These are phyloP conservation scores for Streptanthus diversifolius DNA, from an alignment of 345 rosid species.

Conservation along the genomic window DNA sequence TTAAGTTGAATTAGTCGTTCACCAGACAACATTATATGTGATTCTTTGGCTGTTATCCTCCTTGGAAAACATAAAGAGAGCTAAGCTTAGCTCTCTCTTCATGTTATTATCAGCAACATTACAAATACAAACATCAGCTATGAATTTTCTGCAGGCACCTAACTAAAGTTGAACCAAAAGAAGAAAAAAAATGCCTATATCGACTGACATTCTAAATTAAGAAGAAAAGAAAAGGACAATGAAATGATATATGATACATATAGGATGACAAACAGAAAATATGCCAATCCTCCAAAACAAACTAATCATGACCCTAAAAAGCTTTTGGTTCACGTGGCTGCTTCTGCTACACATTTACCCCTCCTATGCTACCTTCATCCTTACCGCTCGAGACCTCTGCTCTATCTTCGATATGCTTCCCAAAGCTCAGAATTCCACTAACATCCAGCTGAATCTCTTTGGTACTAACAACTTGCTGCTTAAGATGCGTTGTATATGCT, in stretches of 20 bases:
- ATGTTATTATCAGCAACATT: slow-evolving; percentile 28
- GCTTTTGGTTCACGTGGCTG: slow-evolving; percentile 21
- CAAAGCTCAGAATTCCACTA: slow-evolving; percentile 20
- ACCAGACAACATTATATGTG: background rate
- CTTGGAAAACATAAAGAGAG: slow-evolving; percentile 18
- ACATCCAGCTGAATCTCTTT: slow-evolving; percentile 32
- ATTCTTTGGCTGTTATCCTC: background rate
- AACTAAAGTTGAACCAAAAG: slow-evolving; percentile 23
- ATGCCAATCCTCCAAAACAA: slow-evolving; percentile 26
- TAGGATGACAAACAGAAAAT: slow-evolving; percentile 32
- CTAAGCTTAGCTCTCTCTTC: slow-evolving; percentile 20
- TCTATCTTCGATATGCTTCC: slow-evolving; percentile 17
- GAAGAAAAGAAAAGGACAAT: background rate
- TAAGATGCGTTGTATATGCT: slow-evolving; percentile 43
- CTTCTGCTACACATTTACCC: slow-evolving; percentile 32
- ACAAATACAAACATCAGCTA: slow-evolving; percentile 35
- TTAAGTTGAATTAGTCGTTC: slow-evolving; percentile 13
- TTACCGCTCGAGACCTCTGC: slow-evolving; percentile 10
- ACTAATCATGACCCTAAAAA: slow-evolving; percentile 29
- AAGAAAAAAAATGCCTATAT: slow-evolving; percentile 27
- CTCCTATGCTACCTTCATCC: slow-evolving; percentile 33
- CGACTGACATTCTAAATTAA: slow-evolving; percentile 26
- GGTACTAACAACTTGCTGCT: slow-evolving; percentile 23
- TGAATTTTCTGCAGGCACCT: slow-evolving; percentile 24
- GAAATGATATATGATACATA: slow-evolving; percentile 28